These are phyloP conservation scores for Ambrosia trifida DNA, from an alignment of 129 eudicot species.

Conservation along the genomic window DNA sequence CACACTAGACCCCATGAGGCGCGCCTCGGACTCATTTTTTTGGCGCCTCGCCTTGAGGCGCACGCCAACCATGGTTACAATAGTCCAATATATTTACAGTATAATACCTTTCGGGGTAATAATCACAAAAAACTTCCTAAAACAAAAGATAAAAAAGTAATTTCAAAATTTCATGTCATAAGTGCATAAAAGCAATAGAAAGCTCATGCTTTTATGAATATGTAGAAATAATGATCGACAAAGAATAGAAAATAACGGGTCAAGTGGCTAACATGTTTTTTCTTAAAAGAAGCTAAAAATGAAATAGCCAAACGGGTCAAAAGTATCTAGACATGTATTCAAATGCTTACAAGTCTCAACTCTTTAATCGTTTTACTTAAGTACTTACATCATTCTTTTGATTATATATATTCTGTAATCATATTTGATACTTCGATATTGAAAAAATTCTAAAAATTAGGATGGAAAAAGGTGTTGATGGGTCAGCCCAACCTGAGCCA, in stretches of 20 bases:
- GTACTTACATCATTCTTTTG: not conserved
- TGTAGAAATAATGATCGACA: not conserved
- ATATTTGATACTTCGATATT: too few species aligned
- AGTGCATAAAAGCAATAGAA: not conserved
- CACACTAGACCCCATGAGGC: too few species aligned
- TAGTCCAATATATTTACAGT: not conserved
- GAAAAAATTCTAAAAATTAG: too few species aligned
- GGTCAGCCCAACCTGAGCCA: too few species aligned
- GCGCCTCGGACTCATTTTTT: too few species aligned
- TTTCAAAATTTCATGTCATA: not conserved
- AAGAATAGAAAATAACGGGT: not conserved
- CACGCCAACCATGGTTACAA: too few species aligned
- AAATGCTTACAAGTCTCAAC: conserved; percentile 7
- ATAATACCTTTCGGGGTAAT: not conserved
- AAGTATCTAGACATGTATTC: not conserved
- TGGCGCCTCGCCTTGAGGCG: too few species aligned
- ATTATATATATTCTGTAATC: too few species aligned
- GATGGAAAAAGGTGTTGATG: too few species aligned
- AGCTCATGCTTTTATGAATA: not conserved
- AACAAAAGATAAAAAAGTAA: too few species aligned
- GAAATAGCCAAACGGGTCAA: conserved; percentile 1
- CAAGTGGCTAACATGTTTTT: not conserved
- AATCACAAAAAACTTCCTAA: not conserved
- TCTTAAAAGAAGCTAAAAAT: not conserved
- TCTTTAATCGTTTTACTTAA: not conserved